Base-by-base conservation (phyloP, 108 stramenopile genomes). In the Cyclotella sp. region DNA sequence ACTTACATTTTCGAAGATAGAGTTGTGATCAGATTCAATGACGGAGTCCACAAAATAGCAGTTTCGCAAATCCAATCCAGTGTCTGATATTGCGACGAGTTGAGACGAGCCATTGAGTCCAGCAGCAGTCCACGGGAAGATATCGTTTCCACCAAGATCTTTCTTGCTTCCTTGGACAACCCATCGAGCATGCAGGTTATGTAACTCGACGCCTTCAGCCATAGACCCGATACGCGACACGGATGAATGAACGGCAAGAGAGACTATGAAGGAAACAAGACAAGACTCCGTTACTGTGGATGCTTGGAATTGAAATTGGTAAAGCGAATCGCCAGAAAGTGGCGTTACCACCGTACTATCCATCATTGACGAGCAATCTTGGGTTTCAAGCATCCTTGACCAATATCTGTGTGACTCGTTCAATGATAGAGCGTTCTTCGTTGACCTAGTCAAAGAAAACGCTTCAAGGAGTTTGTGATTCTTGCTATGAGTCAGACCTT, bases 81-180 rank as follows among this genome's bases (percentile, higher is more conserved):
- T 82, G 41, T 86, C 85, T 16, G 72, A 58, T 45, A 83, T 63
- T 12, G 70, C 40, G 39, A 83, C 81, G 10, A 83, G 39, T 61
- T 82, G 85, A 0, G 68, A 74, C 19, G 16, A 34, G 2, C 85
- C 85, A 15, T 72, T 64, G 8, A 86, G 55, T 16, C 78, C 82
- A 26, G 42, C 21, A 9, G 74, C 59, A 70, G 24, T 49, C n/a
- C 72, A 86, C 13, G 78, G 82, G 19, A 28, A 45, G 9, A 24
- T 27, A 43, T 49, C 13, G 47, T 34, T 44, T 21, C 55, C 55
- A 1, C 24, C 19, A 34, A 13, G 13, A 30, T 26, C 59, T 47
- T 22, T 15, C 29, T 27, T 45, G 43, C 27, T 24, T 45, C 71
- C 59, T 62, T 72, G 55, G 18, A 58, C 43, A 13, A 58, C 10